Evolutionary conservation across 139 green algal genomes (phyloP), one percentile per base, ranked within the genome.

Genomic region (Auxenochlorella protothecoides): DNA sequence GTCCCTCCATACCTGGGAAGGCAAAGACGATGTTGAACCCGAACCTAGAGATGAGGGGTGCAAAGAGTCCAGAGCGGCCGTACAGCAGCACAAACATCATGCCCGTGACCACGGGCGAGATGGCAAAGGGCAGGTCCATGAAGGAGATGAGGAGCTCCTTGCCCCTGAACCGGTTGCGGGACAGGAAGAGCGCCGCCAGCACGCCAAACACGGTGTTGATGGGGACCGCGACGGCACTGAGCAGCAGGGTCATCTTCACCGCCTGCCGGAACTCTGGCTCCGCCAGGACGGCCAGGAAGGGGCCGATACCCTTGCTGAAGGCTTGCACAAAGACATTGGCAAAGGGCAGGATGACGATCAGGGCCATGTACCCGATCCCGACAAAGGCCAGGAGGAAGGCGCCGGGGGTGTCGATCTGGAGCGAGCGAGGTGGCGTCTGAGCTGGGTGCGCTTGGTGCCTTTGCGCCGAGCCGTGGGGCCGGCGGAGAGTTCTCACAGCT

Each of bases 1-100:
- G 27, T 44, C 27, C 27, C 27, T 44, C 27, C 27, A 44, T n/a
- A 90, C 89, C 89, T 71, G 88, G 85, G 66, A 96, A 91, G 0
- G 90, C 90, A 80, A 95, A 96, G 51, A 96, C 89, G 27, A 96
- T 75, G 11, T 81, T 86, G 78, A 95, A 81, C 75, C 87, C 87
- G 9, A 69, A 79, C 27, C 84, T 78, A 44, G 79, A 71, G 56
- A 95, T 82, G 53, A 91, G 61, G 3, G 84, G 85, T 10, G 84
- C 89, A 80, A 96, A 96, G 83, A 89, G 90, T 65, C 90, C 90
- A 10, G 85, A 79, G 15, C 90, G 78, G n/a, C 90, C 90, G 78
- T 94, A 96, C 73, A 96, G 81, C 72, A 96, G 80, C 72, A 92
- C 86, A 65, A 95, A 84, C 90, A 95, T 92, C 68, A 95, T 80